Evolutionary conservation across 2,329 filamentous ascomycete species (phyloP), one percentile per base, ranked within the genome.

Genomic region (Penicillium corylophilum): DNA sequence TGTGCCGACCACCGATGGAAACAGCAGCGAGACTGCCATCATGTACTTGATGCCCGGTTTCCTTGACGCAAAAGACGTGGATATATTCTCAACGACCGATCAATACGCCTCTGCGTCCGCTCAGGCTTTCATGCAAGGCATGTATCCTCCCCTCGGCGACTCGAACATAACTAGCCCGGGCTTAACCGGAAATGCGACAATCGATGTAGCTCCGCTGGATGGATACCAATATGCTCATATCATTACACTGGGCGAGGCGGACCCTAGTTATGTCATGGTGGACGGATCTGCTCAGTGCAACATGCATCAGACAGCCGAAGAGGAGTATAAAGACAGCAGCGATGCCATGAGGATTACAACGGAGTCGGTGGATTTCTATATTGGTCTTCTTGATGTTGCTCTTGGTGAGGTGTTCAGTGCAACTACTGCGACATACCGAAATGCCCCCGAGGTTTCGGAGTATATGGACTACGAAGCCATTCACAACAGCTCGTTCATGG

Each of bases 91-190:
- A 0, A 65, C 75, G 23, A 73, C 80, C 23, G 69, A 75, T 28
- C 75, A 79, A 51, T 76, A 75, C 48, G 72, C 76, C 2, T 64
- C 77, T 29, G 77, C 77, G 1, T 82, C 81, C 3, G 81, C 82
- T 12, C 79, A 82, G 57, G 82, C 83, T 2, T 85, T 85, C 60
- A 76, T 85, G 73, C 82, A 85, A 63, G 82, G 81, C 7, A 68
- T 85, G 9, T 85, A 84, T 63, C 82, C 82, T 29, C 81, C 82
- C 12, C 56, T 73, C 3, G 61, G 61, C 1, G 65, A 68, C 43
- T 63, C 66, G 3, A 66, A 71, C 44, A 68, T 64, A 42, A 63
- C 65, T 18, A 64, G 64, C 46, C 56, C 66, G 33, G 59, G 71
- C 20, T 73, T 70, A 9, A 64, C 79, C 20, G 74, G 78, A n/a